phyloP scores from a whole-genome alignment of 352 stramenopile species.

The Blastocystis sp. region DNA sequence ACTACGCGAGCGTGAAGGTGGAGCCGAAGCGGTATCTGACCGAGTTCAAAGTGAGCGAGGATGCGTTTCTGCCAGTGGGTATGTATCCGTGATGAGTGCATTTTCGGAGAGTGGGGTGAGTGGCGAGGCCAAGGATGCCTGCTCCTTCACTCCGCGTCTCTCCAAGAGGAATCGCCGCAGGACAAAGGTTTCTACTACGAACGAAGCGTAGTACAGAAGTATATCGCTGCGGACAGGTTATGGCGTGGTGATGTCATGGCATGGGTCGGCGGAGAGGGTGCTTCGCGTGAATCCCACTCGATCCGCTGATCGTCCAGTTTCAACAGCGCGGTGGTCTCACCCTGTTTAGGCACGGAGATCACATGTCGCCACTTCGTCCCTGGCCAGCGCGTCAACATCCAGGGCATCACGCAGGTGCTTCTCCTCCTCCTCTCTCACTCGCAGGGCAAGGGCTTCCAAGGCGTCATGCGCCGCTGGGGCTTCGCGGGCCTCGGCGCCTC shows the following conservation, averaged over 20 bases:
- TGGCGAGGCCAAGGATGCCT: no score
- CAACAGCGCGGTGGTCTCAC: conserved; percentile 76
- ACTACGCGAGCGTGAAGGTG: conserved; percentile 84
- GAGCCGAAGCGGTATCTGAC: conserved; percentile 87
- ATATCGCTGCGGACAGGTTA: conserved; percentile 52
- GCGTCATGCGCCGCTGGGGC: conserved; percentile 95
- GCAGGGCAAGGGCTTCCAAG: conserved; percentile 86
- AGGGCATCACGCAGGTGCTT: conserved; percentile 79
- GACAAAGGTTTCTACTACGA: conserved; percentile 22
- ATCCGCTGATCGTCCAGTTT: conserved; percentile 70
- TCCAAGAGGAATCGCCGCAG: not conserved
- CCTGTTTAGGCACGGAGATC: conserved; percentile 82
- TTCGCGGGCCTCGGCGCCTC: conserved; percentile 91
- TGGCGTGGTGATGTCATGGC: conserved; percentile 1
- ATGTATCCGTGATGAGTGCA: not conserved
- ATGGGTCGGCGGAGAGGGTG: conserved; percentile 10
- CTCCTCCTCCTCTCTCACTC: conserved; percentile 3
- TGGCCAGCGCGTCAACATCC: conserved; percentile 95
- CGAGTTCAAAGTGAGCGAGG: conserved; percentile 88
- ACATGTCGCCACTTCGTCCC: conserved; percentile 93
- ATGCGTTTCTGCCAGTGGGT: conserved; percentile 72
- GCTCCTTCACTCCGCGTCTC: no score
- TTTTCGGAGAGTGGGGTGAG: no score
- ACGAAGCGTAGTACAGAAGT: conserved; percentile 18
- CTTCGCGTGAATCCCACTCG: not conserved